Evolutionary conservation across 352 stramenopile genomes (phyloP), one percentile per base, ranked within the genome.

Genomic region (Globisporangium sylvaticum): DNA sequence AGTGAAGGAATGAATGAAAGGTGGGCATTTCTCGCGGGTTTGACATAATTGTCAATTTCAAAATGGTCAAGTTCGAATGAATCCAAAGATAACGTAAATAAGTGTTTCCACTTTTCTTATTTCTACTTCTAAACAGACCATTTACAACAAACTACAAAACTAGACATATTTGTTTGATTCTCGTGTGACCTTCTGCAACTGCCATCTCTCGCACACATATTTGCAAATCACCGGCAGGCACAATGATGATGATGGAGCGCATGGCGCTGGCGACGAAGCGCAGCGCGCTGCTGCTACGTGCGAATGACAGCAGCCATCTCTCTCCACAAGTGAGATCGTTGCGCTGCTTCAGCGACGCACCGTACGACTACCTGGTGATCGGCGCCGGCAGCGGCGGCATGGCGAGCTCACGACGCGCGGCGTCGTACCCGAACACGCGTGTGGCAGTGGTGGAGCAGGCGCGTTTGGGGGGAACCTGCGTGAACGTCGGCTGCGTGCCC

Each of bases 401-500:
- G 67, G 91, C 95, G 25, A 97, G 84, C 56, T 94, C 97, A 20
- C 88, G 95, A 37, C 88, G 95, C 66, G 92, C 96, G 12, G 95
- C 94, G 24, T 77, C 72, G 29, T 89, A 86, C 69, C 67, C 66
- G 58, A 76, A 58, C 88, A 99, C 79, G 85, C 98, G 97, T 70
- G 97, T 99, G 24, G 96, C 93, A 3, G 81, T 99, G 18, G 84
- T 99, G 27, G 97, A 99, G 77, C 81, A 87, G n/a, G 75, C 74
- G 58, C 80, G 80, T 37, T 74, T 94, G 58, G 97, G 96, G 58
- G 97, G 98, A 62, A 99, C 98, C n/a, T 99, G 97, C 69, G 97
- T 99, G 58, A 99, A 99, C 75, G 96, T 99, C 0, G 97, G 98
- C 62, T 99, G 97, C 81, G 97, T 99, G 52, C 97, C 97, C n/a